These are phyloP conservation scores for Zasmidium cellare DNA, from an alignment of 2,329 filamentous ascomycete genomes.

Conservation along the genomic window DNA sequence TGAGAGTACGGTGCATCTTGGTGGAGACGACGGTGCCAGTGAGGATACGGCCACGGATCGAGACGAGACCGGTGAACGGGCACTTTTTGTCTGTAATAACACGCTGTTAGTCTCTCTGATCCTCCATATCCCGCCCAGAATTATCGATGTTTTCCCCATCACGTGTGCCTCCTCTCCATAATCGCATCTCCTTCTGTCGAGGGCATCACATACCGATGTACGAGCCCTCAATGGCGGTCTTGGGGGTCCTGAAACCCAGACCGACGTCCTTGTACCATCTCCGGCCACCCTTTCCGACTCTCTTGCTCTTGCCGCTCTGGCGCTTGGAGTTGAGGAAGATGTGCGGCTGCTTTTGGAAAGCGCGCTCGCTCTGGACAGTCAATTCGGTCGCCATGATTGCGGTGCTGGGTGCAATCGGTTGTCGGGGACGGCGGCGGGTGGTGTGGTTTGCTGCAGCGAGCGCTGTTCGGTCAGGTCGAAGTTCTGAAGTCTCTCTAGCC, in stretches of 20 bases:
- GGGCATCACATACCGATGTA: constrained; percentile 82
- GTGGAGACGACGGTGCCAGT: constrained; percentile 98
- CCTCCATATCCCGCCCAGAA: neutral
- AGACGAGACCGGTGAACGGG: constrained; percentile 98
- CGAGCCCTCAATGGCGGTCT: constrained; percentile 95
- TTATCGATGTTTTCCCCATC: constrained; percentile 1
- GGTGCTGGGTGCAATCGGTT: constrained; percentile 27
- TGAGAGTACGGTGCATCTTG: constrained; percentile 99
- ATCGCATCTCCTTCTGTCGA: constrained; percentile 6
- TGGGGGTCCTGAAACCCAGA: constrained; percentile 98
- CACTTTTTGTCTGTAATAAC: constrained; percentile 91
- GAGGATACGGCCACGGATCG: constrained; percentile 99
- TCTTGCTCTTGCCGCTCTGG: constrained; percentile 76
- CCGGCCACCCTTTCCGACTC: constrained; percentile 87
- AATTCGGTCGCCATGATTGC: constrained; percentile 94
- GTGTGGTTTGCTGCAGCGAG: neutral
- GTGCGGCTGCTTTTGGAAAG: constrained; percentile 99
- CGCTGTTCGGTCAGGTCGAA: neutral
- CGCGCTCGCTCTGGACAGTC: constrained; percentile 99
- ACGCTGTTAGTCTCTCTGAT: constrained; percentile 9
- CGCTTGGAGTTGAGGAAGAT: constrained; percentile 99
- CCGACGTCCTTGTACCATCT: constrained; percentile 99
- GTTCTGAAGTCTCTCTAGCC: neutral
- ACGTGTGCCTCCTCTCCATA: neutral
- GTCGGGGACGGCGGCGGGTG: constrained; percentile 10